Evolutionary conservation across 2,329 filamentous ascomycete species (phyloP).

Genomic region (Alternaria metachromatica): DNA sequence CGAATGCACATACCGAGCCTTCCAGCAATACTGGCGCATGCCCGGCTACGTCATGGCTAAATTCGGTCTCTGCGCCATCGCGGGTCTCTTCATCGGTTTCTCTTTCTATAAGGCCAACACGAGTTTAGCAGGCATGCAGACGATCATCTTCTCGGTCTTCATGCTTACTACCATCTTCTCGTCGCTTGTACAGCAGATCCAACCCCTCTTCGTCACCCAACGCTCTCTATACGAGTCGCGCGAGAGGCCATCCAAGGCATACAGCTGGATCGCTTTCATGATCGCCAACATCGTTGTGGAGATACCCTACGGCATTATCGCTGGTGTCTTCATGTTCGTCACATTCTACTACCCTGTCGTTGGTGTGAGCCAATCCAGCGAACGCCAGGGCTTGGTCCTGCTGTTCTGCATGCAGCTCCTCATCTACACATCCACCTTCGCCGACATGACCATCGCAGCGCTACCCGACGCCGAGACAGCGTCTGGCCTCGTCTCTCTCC

Average conservation of each 20-base stretch:
- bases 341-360: conserved; percentile 69
- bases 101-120: conserved; percentile 51
- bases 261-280: conserved; percentile 78
- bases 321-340: conserved; percentile 67
- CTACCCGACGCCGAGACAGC: conserved; percentile 74
- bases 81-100: conserved; percentile 48
- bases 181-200: conserved; percentile 63
- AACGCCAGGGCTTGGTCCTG: conserved; percentile 65
- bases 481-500: conserved; percentile 65
- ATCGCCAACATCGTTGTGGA: conserved; percentile 75
- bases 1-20: conserved; percentile 51
- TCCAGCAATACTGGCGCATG: conserved; percentile 57
- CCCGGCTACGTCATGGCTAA: conserved; percentile 52
- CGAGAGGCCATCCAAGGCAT: conserved; percentile 70
- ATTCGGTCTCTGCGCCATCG: conserved; percentile 31
- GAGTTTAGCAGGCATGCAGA: conserved; percentile 53
- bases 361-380: conserved; percentile 50
- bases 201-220: conserved; percentile 66
- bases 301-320: conserved; percentile 69
- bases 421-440: conserved; percentile 74
- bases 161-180: conserved; percentile 54
- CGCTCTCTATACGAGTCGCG: conserved; percentile 66
- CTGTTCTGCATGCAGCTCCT: conserved; percentile 71
- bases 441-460: conserved; percentile 75
- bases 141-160: conserved; percentile 58